Evolutionary conservation across 345 rosid species (phyloP).

Genomic region (Citrus reticulata): DNA sequence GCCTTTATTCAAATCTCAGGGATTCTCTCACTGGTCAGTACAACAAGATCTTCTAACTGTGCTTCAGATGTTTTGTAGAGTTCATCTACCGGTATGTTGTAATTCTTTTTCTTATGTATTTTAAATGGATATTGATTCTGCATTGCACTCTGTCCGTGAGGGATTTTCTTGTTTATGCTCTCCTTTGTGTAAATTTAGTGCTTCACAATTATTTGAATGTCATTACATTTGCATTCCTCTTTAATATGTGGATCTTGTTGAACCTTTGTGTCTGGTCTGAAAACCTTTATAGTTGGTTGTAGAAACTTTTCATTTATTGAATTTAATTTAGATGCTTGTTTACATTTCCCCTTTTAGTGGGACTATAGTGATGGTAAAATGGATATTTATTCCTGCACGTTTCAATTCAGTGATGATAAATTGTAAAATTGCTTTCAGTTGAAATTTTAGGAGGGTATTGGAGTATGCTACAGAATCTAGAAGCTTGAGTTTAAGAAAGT

Average conservation of each 20-base stretch:
- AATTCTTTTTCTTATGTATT: constrained; percentile 1
- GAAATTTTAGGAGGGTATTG: background rate
- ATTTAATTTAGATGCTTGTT: background rate
- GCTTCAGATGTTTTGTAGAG: constrained; percentile 11
- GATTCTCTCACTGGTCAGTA: constrained; percentile 71
- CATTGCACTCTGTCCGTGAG: background rate
- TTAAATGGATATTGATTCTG: constrained; percentile 4
- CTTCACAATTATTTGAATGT: background rate
- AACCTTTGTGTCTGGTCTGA: background rate
- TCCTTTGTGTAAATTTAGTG: background rate
- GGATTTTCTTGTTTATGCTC: background rate
- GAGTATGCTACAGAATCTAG: background rate
- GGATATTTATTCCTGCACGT: background rate
- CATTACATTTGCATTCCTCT: background rate
- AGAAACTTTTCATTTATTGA: background rate
- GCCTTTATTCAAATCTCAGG: constrained; percentile 76
- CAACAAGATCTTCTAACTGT: constrained; percentile 49
- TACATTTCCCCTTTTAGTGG: background rate
- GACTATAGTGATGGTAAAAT: background rate
- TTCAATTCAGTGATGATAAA: background rate
- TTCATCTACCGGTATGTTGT: background rate
- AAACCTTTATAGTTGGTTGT: background rate
- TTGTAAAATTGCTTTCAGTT: background rate
- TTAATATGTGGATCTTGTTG: background rate
- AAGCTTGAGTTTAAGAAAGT: background rate